Base-by-base conservation (phyloP, 2,329 filamentous ascomycete species). In the Colletotrichum sp. region DNA sequence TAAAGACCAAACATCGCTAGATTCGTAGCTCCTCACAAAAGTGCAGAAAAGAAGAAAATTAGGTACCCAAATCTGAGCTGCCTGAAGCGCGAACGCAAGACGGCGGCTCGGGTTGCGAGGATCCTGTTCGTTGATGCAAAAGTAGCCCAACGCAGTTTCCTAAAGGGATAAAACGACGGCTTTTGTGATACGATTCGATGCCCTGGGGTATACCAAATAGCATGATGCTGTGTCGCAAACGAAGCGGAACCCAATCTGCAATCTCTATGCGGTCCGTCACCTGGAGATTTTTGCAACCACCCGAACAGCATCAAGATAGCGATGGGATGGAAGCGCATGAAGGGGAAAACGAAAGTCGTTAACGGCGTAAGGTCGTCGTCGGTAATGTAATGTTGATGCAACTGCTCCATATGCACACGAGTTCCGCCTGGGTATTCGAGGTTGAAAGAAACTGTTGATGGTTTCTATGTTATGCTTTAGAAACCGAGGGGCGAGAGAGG, bases 401-500 rank as follows among this genome's bases (percentile, higher is more conserved):
- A 62, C 55, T 60, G 66, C 67, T 60, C 57, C 75, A 70, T 68
- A 67, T 73, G 68, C 69, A 73, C 64, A 67, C 73, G 65, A 72
- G 68, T 63, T 72, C 70, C 76, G 73, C 76, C 69, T 71, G 77
- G 76, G 74, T 75, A 72, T 72, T 75, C 34, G 64, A 69, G 55
- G 36, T 44, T 26, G 60, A 77, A 78, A 72, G 52, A 66, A 80
- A 78, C 68, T 78, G 76, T 70, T 69, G 78, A 71, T 67, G 68
- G 52, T 32, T 69, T 60, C 60, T 30, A 34, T 44, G 18, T 62
- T 34, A 8, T 26, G 22, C 39, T 78, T 83, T 83, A 90, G 78
- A 93, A 90, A 77, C 91, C 90, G 81, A 93, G 85, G 15, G 92
- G 92, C 44, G 92, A 93, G 63, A 93, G 83, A 57, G 92, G 92